Conservation (phyloP, 495 filamentous ascomycete genomes). For the Wilcoxina mikolae region DNA sequence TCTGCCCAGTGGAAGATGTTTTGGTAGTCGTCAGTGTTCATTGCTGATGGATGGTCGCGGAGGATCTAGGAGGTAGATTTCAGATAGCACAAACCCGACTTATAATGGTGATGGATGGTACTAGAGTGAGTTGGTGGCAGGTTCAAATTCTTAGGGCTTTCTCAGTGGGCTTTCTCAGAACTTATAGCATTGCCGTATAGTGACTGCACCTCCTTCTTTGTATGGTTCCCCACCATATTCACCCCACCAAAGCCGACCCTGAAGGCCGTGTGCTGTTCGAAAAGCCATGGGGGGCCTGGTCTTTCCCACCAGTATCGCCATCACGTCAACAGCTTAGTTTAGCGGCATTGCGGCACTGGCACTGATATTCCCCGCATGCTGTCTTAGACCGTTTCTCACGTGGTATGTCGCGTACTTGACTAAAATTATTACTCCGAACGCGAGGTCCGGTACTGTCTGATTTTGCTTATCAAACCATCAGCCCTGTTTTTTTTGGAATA, state of each 20-base stretch:
- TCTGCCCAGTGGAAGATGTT: constrained; percentile 46
- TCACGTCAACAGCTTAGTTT: neutral
- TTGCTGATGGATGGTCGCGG: neutral
- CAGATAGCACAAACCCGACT: neutral
- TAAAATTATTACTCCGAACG: too few species aligned
- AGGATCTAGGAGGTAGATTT: neutral
- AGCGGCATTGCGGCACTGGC: too few species aligned
- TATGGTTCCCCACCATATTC: neutral
- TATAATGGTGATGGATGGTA: neutral
- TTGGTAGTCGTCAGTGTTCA: constrained; percentile 35
- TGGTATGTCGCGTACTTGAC: too few species aligned
- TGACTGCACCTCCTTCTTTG: too few species aligned
- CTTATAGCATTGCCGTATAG: neutral
- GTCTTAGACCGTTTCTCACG: too few species aligned
- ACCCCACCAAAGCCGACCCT: neutral
- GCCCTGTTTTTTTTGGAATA: too few species aligned
- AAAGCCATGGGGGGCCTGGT: neutral
- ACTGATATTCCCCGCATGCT: too few species aligned
- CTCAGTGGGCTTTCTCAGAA: neutral
- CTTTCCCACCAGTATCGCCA: neutral
- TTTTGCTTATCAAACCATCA: too few species aligned
- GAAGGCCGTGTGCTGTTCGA: neutral
- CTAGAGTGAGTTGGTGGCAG: too few species aligned
- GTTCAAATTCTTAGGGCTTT: too few species aligned
- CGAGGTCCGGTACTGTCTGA: too few species aligned